Evolutionary conservation across 495 filamentous ascomycete species (phyloP), one percentile per base, ranked within the genome.

Genomic region (Aspergillus kassunensis): DNA sequence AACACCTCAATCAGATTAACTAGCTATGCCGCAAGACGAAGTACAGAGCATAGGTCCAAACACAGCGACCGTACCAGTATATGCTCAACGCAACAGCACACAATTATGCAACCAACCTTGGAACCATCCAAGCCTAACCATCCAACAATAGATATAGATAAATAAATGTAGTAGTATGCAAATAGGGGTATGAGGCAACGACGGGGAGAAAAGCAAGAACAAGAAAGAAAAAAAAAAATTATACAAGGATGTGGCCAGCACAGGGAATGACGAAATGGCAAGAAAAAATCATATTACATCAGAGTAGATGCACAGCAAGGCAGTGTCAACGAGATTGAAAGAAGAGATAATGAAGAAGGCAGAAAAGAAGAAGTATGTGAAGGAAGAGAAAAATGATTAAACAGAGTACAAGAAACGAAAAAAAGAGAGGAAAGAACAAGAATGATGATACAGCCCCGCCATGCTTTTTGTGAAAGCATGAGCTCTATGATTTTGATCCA

Each of bases 181-280:
- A 51, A 59, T 56, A 44, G 56, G 67, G 58, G 57, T 61, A 61
- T 57, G 62, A 65, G 50, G 49, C 61, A 66, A 60, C 51, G 62
- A 64, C 61, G 59, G 59, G 55, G 55, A 54, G 41, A 54, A 45
- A 18, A 13, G 1, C 4, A n/a, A n/a, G n/a, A n/a, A n/a, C n/a
- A n/a, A n/a, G n/a, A n/a, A n/a, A n/a, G n/a, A 15, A 8, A 54
- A 59, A 58, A 67, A 61, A 65, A 65, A 61, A 60, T 50, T 62
- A 59, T 55, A 62, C 59, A n/a, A n/a, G n/a, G n/a, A 62, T 58
- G 59, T 65, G 62, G 31, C 62, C 62, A 65, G 62, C 62, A 65
- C 59, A 59, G 37, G 18, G 20, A 58, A 37, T 36, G 35, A 44
- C 41, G 40, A 36, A 54, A 54, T n/a, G n/a, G n/a, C n/a, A n/a